Evolutionary conservation across 345 rosid genomes (phyloP).

Genomic region (Eucalyptus coolabah): DNA sequence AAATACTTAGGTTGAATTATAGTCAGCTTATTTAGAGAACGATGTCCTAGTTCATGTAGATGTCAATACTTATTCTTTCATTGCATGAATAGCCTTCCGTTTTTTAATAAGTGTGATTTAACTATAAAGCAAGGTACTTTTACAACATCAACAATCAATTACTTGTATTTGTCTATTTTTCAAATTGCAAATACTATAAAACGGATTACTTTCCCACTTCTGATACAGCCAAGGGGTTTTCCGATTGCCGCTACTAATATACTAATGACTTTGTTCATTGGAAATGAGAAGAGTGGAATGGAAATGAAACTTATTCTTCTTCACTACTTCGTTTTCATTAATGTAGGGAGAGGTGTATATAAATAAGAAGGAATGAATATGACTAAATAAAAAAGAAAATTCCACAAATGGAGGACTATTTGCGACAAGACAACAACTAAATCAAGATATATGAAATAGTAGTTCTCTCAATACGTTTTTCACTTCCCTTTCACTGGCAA

Average conservation of each 20-base stretch:
- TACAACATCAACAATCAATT: neutral
- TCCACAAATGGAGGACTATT: neutral
- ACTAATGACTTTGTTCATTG: neutral
- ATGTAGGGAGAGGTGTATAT: neutral
- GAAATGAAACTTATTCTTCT: neutral
- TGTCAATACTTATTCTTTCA: neutral
- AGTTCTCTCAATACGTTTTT: neutral
- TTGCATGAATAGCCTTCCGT: neutral
- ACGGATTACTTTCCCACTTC: neutral
- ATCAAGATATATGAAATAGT: neutral
- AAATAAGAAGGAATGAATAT: neutral
- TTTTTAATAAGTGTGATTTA: conserved; percentile 19
- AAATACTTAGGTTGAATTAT: neutral
- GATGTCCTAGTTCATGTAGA: neutral
- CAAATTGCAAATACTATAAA: neutral
- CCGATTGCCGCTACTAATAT: neutral
- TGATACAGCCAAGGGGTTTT: neutral
- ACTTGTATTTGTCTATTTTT: neutral
- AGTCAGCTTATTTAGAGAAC: neutral
- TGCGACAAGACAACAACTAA: neutral
- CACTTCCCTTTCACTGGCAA: neutral
- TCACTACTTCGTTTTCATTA: neutral
- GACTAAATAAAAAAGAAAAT: neutral
- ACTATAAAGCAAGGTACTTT: neutral
- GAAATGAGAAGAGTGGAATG: neutral